Base-by-base conservation (phyloP, 805 yeast genomes). In the Monosporozyma unispora region DNA sequence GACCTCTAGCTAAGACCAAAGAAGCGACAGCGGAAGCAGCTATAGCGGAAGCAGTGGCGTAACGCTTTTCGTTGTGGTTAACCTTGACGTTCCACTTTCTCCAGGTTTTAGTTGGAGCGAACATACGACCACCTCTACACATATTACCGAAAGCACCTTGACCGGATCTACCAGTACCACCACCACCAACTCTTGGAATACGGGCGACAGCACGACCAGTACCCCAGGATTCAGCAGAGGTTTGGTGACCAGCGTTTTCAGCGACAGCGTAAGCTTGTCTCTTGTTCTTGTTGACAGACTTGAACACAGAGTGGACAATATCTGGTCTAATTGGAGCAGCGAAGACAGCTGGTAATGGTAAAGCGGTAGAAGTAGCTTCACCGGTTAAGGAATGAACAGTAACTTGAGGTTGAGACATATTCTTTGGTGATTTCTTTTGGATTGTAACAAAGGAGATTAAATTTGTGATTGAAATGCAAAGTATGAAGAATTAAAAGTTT, bases 101-200 rank as follows among this genome's bases (percentile, higher is more conserved):
- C 99, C 99, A 93, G 78, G 96, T 90, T 84, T 93, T 93, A 78
- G 99, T 93, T 76, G 99, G 99, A 77, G 99, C 97, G 73, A 93
- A 93, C 98, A 93, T 93, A 80, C 99, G 96, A 82, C 99, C 99
- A 77, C 97, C 97, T 79, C 99, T 91, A 84, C 99, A 93, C 99
- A 93, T 93, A 93, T 93, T 93, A 85, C 99, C 99, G 84, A 93
- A 93, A 74, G 99, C 99, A 77, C 89, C 99, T 80, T 93, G 99
- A 77, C 99, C 99, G 62, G 98, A 81, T 80, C 99, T 90, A 95
- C 89, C 96, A 75, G 99, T 93, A 87, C 99, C 99, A 75, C 96
- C 90, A 81, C 99, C 99, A 79, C 96, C 96, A 74, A 93, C 98
- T 84, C 99, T 90, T 82, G 99, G 99, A 76, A 93, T 91, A 84